A percentile compares a stretch with the other conserved stretches of the same genome.
phyloP scores from a whole-genome alignment of 2,329 filamentous ascomycete genomes.

The Aspergillus costaricaensis region DNA sequence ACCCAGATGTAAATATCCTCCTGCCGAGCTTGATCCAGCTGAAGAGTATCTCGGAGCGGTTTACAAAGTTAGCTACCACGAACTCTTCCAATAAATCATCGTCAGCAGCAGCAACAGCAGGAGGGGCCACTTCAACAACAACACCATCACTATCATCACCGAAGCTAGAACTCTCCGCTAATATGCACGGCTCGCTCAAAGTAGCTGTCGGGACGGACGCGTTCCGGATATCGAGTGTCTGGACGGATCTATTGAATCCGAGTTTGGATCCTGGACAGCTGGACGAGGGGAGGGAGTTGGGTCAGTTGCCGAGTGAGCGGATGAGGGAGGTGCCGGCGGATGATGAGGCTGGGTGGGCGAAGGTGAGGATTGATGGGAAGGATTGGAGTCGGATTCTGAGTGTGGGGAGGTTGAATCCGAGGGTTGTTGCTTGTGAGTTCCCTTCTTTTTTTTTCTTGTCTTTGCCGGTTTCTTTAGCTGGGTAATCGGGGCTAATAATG shows the following conservation, averaged over 20 bases:
- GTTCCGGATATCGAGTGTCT: constrained; percentile 80
- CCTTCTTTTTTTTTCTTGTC: too few relatives aligned
- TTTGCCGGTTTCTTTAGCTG: too few relatives aligned
- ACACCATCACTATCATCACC: constrained; percentile 39
- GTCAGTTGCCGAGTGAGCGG: constrained; percentile 77
- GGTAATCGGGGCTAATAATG: neutral
- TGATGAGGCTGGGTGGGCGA: constrained; percentile 82
- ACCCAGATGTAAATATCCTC: constrained; percentile 91
- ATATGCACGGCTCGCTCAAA: constrained; percentile 87
- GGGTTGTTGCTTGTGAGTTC: constrained; percentile 95
- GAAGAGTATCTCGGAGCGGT: constrained; percentile 91
- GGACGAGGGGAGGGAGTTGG: constrained; percentile 59
- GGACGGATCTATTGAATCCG: constrained; percentile 84
- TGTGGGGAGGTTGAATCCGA: constrained; percentile 82
- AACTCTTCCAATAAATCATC: constrained; percentile 32
- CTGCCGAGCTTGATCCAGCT: constrained; percentile 84
- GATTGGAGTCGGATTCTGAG: constrained; percentile 96
- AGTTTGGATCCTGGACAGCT: constrained; percentile 79
- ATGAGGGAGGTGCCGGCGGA: constrained; percentile 67
- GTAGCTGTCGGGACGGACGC: constrained; percentile 81
- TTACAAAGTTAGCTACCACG: constrained; percentile 69
- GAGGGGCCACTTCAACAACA: too few relatives aligned
- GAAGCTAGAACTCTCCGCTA: constrained; percentile 83
- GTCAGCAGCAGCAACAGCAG: constrained; percentile 23
- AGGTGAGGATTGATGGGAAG: constrained; percentile 84